A percentile compares a stretch with the other conserved stretches of the same genome.
These are phyloP conservation scores for Oidiodendron maius DNA, from an alignment of 495 filamentous ascomycete genomes.

Conservation along the genomic window DNA sequence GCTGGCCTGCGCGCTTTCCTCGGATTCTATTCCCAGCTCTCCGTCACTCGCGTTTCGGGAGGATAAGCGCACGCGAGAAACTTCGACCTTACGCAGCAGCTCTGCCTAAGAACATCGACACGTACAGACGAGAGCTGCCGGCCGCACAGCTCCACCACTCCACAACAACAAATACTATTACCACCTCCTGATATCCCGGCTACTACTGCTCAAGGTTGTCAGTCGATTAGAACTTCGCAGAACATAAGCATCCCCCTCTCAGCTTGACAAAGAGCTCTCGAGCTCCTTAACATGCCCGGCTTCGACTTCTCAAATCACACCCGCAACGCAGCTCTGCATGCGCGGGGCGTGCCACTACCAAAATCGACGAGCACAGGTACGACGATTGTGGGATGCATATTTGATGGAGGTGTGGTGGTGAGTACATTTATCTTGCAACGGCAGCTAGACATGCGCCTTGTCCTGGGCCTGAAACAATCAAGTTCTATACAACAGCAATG, in stretches of 20 bases:
- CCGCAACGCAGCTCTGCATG: conserved; percentile 92
- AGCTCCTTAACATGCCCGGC: conserved; percentile 66
- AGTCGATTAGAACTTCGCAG: neutral
- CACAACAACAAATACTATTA: neutral
- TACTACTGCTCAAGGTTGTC: neutral
- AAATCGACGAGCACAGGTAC: conserved; percentile 99
- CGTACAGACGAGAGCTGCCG: neutral
- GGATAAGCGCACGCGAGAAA: too few relatives aligned
- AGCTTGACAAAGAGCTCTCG: conserved; percentile 1
- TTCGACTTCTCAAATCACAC: conserved; percentile 99
- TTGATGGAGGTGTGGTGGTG: conserved; percentile 91
- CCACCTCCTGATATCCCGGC: neutral
- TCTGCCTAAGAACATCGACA: neutral
- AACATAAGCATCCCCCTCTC: neutral
- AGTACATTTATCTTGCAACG: conserved; percentile 22
- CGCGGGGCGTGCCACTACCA: conserved; percentile 84
- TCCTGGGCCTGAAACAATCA: neutral
- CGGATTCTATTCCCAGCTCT: too few relatives aligned
- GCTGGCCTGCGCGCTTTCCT: too few relatives aligned
- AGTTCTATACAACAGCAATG: conserved; percentile 8
- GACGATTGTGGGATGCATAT: conserved; percentile 98
- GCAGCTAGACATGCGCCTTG: neutral
- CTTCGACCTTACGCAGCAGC: too few relatives aligned
- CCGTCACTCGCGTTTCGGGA: too few relatives aligned
- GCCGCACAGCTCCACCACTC: neutral